Evolutionary conservation across 163 green algal species (phyloP).

Genomic region (Chloromonas sp.): DNA sequence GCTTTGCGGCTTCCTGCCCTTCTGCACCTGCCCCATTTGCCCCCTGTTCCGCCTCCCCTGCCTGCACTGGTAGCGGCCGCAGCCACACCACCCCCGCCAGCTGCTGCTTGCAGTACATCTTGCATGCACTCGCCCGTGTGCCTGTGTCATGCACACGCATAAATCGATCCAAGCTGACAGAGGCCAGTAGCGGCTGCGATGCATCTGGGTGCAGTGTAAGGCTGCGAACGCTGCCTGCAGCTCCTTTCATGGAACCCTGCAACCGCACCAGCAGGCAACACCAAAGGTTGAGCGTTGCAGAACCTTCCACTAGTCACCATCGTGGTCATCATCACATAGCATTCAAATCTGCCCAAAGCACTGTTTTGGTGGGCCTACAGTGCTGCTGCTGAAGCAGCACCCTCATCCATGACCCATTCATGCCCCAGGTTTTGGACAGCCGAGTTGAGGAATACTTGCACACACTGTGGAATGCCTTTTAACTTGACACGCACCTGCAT

Average conservation of each 20-base stretch:
- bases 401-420: background rate
- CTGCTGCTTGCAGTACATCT: slow-evolving; percentile 54
- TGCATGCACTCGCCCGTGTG: slow-evolving; percentile 14
- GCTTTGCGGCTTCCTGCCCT: no score
- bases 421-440: background rate
- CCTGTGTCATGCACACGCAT: slow-evolving; percentile 52
- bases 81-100: slow-evolving; percentile 32
- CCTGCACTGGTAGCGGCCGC: background rate
- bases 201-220: slow-evolving; percentile 43
- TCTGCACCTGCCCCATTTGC: background rate
- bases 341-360: no score
- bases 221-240: slow-evolving; percentile 39
- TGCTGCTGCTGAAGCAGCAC: background rate
- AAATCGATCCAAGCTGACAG: slow-evolving; percentile 64
- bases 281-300: background rate
- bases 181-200: slow-evolving; percentile 44
- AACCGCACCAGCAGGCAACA: background rate
- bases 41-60: background rate
- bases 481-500: slow-evolving; percentile 18
- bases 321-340: no score
- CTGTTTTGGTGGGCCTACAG: background rate
- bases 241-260: slow-evolving; percentile 50
- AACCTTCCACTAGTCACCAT: no score
- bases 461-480: background rate
- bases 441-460: background rate